Conservation (phyloP, 805 yeast species). For the Myxozyma kluyveri region DNA sequence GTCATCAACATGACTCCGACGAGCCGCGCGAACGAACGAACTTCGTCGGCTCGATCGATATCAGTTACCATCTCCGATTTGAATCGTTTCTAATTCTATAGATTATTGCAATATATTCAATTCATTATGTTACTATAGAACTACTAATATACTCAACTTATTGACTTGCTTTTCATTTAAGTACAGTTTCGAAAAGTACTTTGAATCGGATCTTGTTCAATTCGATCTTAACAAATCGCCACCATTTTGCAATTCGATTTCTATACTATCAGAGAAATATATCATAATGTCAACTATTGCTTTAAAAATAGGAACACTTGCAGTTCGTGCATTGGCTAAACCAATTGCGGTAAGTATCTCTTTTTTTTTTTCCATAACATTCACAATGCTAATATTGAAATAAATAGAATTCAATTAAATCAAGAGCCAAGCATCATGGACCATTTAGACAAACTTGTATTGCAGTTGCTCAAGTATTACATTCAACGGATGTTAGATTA, state of each 20-base stretch:
- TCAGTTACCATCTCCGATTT: too few relatives aligned
- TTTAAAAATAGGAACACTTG: slow-evolving; percentile 65
- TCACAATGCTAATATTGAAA: background rate
- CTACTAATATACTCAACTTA: too few relatives aligned
- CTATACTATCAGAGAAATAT: too few relatives aligned
- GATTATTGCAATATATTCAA: too few relatives aligned
- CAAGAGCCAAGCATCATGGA: slow-evolving; percentile 72
- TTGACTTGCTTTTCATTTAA: too few relatives aligned
- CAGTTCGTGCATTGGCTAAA: slow-evolving; percentile 72
- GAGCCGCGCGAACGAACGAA: too few relatives aligned
- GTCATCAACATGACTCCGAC: too few relatives aligned
- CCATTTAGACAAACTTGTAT: slow-evolving; percentile 62
- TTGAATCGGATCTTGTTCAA: background rate
- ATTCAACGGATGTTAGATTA: slow-evolving; percentile 59
- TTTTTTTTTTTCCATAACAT: background rate
- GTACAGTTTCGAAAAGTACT: background rate
- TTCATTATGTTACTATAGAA: too few relatives aligned
- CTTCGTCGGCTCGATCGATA: too few relatives aligned
- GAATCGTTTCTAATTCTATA: too few relatives aligned
- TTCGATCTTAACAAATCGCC: slow-evolving; percentile 6
- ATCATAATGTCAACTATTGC: slow-evolving; percentile 71
- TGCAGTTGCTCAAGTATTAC: slow-evolving; percentile 66
- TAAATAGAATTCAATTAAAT: slow-evolving; percentile 55
- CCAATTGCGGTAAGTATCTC: slow-evolving; percentile 59
- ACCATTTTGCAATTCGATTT: too few relatives aligned